A percentile compares a stretch with the other conserved stretches of the same genome.
Evolutionary conservation across 345 rosid species (phyloP).

Genomic region (Eutrema japonicum): DNA sequence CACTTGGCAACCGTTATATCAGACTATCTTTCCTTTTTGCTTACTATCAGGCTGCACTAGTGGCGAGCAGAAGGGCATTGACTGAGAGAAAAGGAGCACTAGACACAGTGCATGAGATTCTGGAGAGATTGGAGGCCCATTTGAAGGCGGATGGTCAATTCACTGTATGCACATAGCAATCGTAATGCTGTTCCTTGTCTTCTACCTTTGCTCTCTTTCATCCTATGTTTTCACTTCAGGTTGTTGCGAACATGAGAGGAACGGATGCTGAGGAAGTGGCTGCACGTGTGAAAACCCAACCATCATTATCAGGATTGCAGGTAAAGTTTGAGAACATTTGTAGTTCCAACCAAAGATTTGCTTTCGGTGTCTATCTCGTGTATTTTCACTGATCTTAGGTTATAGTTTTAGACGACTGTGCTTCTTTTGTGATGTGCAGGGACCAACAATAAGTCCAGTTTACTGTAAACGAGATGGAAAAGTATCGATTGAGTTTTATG

Average conservation of each 20-base stretch:
- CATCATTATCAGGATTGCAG: constrained; percentile 91
- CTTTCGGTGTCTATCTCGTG: not conserved
- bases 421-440: constrained; percentile 52
- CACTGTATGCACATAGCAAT: constrained; percentile 48
- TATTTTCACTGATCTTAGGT: constrained; percentile 15
- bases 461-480: constrained; percentile 69
- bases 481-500: constrained; percentile 62
- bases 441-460: constrained; percentile 90
- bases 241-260: constrained; percentile 94
- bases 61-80: constrained; percentile 81
- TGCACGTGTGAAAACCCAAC: constrained; percentile 66
- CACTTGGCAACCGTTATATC: not conserved
- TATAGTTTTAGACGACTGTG: constrained; percentile 10
- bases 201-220: constrained; percentile 20
- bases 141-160: constrained; percentile 85
- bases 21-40: not conserved
- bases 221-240: constrained; percentile 51
- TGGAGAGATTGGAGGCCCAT: constrained; percentile 95
- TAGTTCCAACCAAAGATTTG: constrained; percentile 17
- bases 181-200: not conserved
- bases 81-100: constrained; percentile 63
- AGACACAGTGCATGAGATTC: constrained; percentile 75
- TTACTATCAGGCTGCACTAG: constrained; percentile 73
- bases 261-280: constrained; percentile 84
- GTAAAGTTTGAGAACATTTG: constrained; percentile 47